Percentiles rank a stretch among this genome's conserved stretches.
Evolutionary conservation across 441 rosid genomes (phyloP).

Genomic region (Manihot esculenta): DNA sequence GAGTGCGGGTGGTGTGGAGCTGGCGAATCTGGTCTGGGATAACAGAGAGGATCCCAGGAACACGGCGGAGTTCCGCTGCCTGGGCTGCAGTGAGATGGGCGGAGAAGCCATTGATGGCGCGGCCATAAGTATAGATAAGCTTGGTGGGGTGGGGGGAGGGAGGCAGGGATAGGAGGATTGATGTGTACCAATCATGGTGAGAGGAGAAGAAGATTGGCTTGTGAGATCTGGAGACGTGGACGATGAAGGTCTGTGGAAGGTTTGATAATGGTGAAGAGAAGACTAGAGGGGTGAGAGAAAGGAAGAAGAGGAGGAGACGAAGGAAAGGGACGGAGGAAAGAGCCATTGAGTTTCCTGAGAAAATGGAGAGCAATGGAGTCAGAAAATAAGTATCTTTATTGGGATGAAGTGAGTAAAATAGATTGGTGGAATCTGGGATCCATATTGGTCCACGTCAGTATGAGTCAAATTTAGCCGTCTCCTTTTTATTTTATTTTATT

Average conservation of each 20-base stretch:
- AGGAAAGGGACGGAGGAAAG: conserved; percentile 28
- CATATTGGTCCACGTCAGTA: conserved; percentile 20
- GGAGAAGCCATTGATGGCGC: conserved; percentile 63
- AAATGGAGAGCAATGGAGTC: conserved; percentile 15
- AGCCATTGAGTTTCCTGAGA: conserved; percentile 50
- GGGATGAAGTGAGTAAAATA: neutral
- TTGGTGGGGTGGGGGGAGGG: conserved; percentile 45
- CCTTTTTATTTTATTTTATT: too few relatives aligned
- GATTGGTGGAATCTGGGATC: neutral
- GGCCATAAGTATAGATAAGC: conserved; percentile 60
- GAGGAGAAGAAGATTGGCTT: conserved; percentile 57
- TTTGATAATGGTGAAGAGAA: conserved; percentile 27
- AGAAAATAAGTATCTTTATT: neutral
- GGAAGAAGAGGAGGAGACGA: conserved; percentile 19
- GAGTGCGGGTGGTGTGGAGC: conserved; percentile 83
- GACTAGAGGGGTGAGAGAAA: conserved; percentile 5
- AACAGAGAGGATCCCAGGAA: conserved; percentile 57
- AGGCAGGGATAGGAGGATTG: conserved; percentile 53
- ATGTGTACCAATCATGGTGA: conserved; percentile 51
- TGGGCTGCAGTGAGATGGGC: conserved; percentile 55
- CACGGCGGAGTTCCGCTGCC: conserved; percentile 40
- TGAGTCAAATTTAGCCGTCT: too few relatives aligned
- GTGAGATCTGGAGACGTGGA: conserved; percentile 57
- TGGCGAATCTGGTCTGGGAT: conserved; percentile 59
- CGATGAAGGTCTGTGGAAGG: conserved; percentile 50